Percentiles rank a stretch among this genome's conserved stretches.
phyloP scores from a whole-genome alignment of 2,329 filamentous ascomycete species.

The Trichoderma sp. region DNA sequence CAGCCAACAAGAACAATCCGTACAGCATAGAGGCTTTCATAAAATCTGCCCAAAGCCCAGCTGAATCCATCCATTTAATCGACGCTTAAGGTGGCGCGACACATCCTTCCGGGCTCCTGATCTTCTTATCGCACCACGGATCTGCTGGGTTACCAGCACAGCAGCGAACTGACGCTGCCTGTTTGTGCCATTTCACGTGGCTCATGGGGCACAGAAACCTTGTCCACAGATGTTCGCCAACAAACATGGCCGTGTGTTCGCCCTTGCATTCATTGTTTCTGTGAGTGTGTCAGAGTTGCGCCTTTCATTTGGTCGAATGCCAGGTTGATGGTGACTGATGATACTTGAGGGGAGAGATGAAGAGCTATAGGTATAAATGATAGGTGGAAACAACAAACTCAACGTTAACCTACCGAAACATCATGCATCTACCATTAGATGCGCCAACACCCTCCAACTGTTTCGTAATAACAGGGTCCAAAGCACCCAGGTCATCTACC shows the following conservation, averaged over 20 bases:
- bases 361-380: background rate
- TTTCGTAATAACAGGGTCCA: background rate
- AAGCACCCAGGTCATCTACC: background rate
- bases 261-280: background rate
- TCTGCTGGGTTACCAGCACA: background rate
- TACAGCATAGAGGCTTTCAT: too few relatives aligned
- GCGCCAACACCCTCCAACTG: background rate
- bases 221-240: background rate
- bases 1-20: too few relatives aligned
- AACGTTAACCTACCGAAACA: constrained; percentile 1
- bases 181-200: background rate
- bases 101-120: background rate
- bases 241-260: constrained; percentile 2
- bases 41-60: too few relatives aligned
- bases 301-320: background rate
- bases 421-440: constrained; percentile 1
- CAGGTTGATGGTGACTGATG: background rate
- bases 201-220: background rate
- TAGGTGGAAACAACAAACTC: background rate
- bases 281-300: background rate
- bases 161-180: background rate
- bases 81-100: background rate
- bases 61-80: background rate
- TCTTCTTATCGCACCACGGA: background rate
- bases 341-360: background rate